Evolutionary conservation across 345 rosid genomes (phyloP).

Genomic region (Excoecaria agallocha): DNA sequence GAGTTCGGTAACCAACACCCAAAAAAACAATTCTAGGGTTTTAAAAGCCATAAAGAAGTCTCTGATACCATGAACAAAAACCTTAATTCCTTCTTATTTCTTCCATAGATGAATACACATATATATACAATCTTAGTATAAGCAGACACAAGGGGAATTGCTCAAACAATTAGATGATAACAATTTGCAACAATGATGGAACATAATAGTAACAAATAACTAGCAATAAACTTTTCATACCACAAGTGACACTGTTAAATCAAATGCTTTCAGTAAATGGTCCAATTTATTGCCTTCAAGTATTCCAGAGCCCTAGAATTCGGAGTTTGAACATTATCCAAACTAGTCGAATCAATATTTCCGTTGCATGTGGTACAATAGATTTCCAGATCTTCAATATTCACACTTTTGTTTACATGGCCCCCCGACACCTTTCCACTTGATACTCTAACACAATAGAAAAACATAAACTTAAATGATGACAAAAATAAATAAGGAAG

Average conservation of each 20-base stretch:
- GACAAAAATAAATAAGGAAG: no score
- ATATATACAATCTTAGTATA: no score
- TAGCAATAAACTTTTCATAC: conserved; percentile 35
- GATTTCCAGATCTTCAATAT: conserved; percentile 67
- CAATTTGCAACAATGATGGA: not conserved
- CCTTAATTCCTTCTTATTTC: no score
- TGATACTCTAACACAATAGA: conserved; percentile 18
- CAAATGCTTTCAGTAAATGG: conserved; percentile 56
- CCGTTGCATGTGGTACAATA: conserved; percentile 57
- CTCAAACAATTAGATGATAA: not conserved
- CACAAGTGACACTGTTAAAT: conserved; percentile 59
- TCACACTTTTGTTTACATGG: conserved; percentile 65
- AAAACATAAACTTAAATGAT: not conserved
- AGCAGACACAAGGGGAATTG: not conserved
- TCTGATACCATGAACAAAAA: no score
- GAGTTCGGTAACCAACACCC: no score
- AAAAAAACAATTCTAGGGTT: no score
- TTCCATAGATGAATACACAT: no score
- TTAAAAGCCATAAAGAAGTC: no score
- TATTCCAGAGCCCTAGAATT: conserved; percentile 37
- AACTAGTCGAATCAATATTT: conserved; percentile 35
- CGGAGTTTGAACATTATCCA: conserved; percentile 31
- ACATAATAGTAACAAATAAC: not conserved
- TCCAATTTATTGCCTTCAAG: conserved; percentile 42
- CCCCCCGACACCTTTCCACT: conserved; percentile 52